Evolutionary conservation across 768 basidiomycete species (phyloP), one percentile per base, ranked within the genome.

Genomic region (Chalciporus sphaerocephalus): DNA sequence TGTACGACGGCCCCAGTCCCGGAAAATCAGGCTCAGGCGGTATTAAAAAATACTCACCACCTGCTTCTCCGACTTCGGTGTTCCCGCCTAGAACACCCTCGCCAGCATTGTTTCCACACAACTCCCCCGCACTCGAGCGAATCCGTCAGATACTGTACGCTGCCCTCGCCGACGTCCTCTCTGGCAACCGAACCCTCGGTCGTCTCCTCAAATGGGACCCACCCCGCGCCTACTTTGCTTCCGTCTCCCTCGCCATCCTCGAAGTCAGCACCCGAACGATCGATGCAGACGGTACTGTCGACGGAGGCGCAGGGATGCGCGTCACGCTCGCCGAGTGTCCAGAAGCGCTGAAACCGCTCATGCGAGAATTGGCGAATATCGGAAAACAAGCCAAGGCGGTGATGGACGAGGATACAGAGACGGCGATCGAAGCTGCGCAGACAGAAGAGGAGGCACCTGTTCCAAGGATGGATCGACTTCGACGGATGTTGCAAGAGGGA

Each of bases 141-240:
- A 92, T 93, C 48, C 85, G 91, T 21, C 89, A 93, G 64, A 91
- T 90, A 0, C 75, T 93, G 15, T 93, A 92, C 62, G 87, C 90
- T 0, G 78, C 87, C 2, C 72, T 92, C 3, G 88, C 75, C 0
- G 87, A 88, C 51, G 80, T 76, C 1, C 72, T 92, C 36, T 75
- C 81, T 39, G 69, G 69, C 4, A 74, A 71, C 11, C 73, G 76
- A 0, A 69, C 74, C 3, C 74, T 92, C 6, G 76, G 76, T 3
- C 46, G 56, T 0, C 72, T 85, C 9, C 75, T 92, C 45, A 67
- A 67, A n/a, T 55, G 58, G 12, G 87, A 92, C 56, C 80, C 81
- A 0, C 67, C 83, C 0, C 75, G 86, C 16, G 90, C 87, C 0
- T 92, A 91, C 70, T 93, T 88, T 58, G 81, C 84, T 13, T 72